Evolutionary conservation across 1,284 basidiomycete genomes (phyloP).

Genomic region (Sporisorium iseilematis-ciliati): DNA sequence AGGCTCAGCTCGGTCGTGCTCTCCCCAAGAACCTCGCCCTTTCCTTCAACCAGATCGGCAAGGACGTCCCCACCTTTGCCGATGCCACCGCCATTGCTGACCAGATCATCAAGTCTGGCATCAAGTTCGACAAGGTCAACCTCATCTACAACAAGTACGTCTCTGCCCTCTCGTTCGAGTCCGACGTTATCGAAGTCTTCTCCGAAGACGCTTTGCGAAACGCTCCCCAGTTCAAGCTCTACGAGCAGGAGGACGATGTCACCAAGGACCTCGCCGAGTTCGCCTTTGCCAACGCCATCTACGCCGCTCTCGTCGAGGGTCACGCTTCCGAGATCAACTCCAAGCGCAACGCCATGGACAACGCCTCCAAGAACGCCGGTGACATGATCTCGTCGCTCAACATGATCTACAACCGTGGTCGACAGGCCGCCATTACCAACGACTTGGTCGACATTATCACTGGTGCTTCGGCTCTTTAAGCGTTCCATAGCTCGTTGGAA

Average conservation of each 20-base stretch:
- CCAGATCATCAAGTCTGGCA: slow-evolving; percentile 86
- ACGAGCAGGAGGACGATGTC: slow-evolving; percentile 75
- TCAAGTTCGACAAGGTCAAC: slow-evolving; percentile 86
- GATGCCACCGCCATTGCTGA: slow-evolving; percentile 95
- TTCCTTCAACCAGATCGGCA: slow-evolving; percentile 97
- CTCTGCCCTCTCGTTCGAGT: slow-evolving; percentile 92
- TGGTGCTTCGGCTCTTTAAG: slow-evolving; percentile 74
- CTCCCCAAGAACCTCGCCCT: slow-evolving; percentile 80
- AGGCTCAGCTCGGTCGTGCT: slow-evolving; percentile 84
- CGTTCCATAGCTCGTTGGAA: no score
- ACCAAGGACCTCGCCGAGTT: slow-evolving; percentile 96
- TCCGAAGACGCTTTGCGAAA: slow-evolving; percentile 72
- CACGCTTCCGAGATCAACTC: slow-evolving; percentile 92
- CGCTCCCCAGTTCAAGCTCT: slow-evolving; percentile 72
- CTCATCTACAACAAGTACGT: slow-evolving; percentile 96
- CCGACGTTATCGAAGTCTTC: slow-evolving; percentile 78
- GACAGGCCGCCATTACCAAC: slow-evolving; percentile 97
- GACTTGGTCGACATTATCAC: slow-evolving; percentile 95
- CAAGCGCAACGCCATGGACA: slow-evolving; percentile 97
- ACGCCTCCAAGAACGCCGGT: slow-evolving; percentile 94
- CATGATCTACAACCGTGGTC: slow-evolving; percentile 87
- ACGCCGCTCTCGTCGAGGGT: slow-evolving; percentile 90
- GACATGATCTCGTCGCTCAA: slow-evolving; percentile 69
- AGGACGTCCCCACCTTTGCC: slow-evolving; percentile 95
- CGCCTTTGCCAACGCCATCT: slow-evolving; percentile 95